A percentile compares a stretch with the other conserved stretches of the same genome.
Conservation (phyloP, 345 rosid genomes). For the Brassica incana region DNA sequence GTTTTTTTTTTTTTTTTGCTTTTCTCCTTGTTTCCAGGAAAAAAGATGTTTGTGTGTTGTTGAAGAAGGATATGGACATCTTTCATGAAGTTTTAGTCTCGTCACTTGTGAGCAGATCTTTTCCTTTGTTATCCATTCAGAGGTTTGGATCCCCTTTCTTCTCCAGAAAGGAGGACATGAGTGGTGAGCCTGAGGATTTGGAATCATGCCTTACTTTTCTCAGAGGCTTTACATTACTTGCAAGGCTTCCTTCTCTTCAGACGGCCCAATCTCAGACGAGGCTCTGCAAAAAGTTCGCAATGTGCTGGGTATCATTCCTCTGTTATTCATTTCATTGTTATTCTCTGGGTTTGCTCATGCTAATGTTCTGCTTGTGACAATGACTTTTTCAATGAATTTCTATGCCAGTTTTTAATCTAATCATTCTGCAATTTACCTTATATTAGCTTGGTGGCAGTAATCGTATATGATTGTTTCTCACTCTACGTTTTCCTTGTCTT, state of each 20-base stretch:
- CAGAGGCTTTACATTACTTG: slow-evolving; percentile 80
- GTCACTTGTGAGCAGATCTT: background rate
- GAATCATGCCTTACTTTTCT: slow-evolving; percentile 66
- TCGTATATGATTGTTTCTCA: background rate
- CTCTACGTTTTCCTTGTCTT: background rate
- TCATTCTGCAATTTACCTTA: slow-evolving; percentile 25
- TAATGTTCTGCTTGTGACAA: background rate
- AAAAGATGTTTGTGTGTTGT: background rate
- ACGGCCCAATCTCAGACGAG: slow-evolving; percentile 76
- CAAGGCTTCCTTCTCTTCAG: slow-evolving; percentile 63
- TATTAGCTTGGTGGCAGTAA: slow-evolving; percentile 4
- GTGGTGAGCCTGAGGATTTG: slow-evolving; percentile 15
- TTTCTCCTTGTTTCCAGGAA: slow-evolving; percentile 25
- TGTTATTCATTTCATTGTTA: background rate
- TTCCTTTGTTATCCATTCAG: background rate
- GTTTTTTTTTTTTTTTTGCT: background rate
- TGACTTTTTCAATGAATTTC: background rate
- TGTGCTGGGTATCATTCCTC: slow-evolving; percentile 49
- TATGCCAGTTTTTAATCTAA: background rate
- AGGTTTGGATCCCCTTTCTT: background rate
- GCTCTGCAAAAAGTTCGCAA: slow-evolving; percentile 64
- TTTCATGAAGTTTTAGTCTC: slow-evolving; percentile 4
- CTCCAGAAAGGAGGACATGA: background rate
- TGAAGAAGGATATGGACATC: slow-evolving; percentile 19
- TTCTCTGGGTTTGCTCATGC: background rate